A percentile compares a stretch with the other conserved stretches of the same genome.
Evolutionary conservation across 495 filamentous ascomycete species (phyloP).

Genomic region (Xylaria intraflava): DNA sequence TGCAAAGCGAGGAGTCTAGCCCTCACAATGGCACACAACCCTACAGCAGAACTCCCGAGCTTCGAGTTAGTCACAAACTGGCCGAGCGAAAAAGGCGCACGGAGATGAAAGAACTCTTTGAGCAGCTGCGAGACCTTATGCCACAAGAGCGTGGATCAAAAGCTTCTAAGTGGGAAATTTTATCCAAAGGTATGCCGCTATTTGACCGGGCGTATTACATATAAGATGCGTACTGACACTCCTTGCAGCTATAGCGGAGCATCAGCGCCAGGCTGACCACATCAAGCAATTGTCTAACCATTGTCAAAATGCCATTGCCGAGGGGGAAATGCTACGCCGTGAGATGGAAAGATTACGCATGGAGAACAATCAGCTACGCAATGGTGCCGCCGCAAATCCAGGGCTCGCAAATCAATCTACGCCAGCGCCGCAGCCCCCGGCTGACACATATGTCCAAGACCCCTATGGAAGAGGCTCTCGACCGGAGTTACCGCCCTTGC

Average conservation of each 20-base stretch:
- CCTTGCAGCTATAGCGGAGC: slow-evolving; percentile 47
- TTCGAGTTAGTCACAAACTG: slow-evolving; percentile 92
- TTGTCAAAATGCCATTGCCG: slow-evolving; percentile 29
- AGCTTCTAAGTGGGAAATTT: slow-evolving; percentile 97
- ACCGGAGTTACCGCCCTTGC: slow-evolving; percentile 44
- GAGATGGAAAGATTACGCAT: slow-evolving; percentile 45
- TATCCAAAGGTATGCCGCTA: slow-evolving; percentile 70
- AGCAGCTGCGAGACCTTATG: slow-evolving; percentile 72
- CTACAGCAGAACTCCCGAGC: slow-evolving; percentile 90
- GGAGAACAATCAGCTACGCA: slow-evolving; percentile 50
- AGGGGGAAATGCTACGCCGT: slow-evolving; percentile 42
- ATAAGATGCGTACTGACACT: neutral
- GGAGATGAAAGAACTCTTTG: slow-evolving; percentile 98
- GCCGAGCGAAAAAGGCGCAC: slow-evolving; percentile 92
- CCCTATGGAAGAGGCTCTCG: slow-evolving; percentile 24
- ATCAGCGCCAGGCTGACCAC: slow-evolving; percentile 37
- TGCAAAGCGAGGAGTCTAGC: slow-evolving; percentile 53
- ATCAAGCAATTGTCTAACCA: slow-evolving; percentile 32
- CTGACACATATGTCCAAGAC: slow-evolving; percentile 28
- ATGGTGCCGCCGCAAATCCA: slow-evolving; percentile 13
- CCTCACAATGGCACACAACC: slow-evolving; percentile 58
- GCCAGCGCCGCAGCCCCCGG: slow-evolving; percentile 24
- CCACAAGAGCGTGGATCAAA: slow-evolving; percentile 85
- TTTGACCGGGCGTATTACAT: neutral
- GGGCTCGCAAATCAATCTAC: slow-evolving; percentile 14